A percentile compares a stretch with the other conserved stretches of the same genome.
Conservation (phyloP, 2,329 filamentous ascomycete species). For the Colletotrichum abscissum region DNA sequence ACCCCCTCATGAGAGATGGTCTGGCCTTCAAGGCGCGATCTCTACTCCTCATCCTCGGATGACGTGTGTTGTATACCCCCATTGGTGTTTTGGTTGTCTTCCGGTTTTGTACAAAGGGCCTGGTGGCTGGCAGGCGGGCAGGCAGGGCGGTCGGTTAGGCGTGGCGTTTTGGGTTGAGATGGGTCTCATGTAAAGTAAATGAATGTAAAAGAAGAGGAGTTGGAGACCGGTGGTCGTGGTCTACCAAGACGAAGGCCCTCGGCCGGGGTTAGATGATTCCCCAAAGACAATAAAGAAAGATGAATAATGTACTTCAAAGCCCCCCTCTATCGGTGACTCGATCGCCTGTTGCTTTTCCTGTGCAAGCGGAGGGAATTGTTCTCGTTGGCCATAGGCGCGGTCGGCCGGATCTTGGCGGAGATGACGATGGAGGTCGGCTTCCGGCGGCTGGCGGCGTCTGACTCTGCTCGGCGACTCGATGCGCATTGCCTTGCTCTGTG, state of each 20-base stretch:
- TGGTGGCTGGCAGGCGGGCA: slow-evolving; percentile 27
- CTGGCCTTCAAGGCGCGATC: neutral
- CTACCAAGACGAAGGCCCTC: slow-evolving; percentile 5
- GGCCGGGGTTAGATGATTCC: slow-evolving; percentile 21
- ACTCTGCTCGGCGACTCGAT: neutral
- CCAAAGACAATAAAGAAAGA: slow-evolving; percentile 25
- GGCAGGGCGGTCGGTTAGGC: slow-evolving; percentile 30
- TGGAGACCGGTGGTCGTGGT: slow-evolving; percentile 3
- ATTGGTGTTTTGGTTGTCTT: slow-evolving; percentile 32
- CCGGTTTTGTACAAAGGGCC: slow-evolving; percentile 27
- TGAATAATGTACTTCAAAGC: slow-evolving; percentile 14
- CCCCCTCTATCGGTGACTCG: neutral
- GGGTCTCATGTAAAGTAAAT: slow-evolving; percentile 33
- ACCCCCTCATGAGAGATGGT: slow-evolving; percentile 16
- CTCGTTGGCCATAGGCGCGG: neutral
- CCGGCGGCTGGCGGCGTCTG: neutral
- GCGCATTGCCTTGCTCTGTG: neutral
- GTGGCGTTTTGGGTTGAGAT: slow-evolving; percentile 31
- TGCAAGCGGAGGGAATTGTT: neutral
- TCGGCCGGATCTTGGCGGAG: neutral
- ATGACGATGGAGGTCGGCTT: neutral
- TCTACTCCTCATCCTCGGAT: slow-evolving; percentile 32
- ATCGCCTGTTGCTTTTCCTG: neutral
- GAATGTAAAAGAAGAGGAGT: slow-evolving; percentile 19
- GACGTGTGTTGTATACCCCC: slow-evolving; percentile 35